Percentiles rank a stretch among this genome's conserved stretches.
Evolutionary conservation across 2,329 filamentous ascomycete genomes (phyloP).

Genomic region (Fusarium sarcochroum): DNA sequence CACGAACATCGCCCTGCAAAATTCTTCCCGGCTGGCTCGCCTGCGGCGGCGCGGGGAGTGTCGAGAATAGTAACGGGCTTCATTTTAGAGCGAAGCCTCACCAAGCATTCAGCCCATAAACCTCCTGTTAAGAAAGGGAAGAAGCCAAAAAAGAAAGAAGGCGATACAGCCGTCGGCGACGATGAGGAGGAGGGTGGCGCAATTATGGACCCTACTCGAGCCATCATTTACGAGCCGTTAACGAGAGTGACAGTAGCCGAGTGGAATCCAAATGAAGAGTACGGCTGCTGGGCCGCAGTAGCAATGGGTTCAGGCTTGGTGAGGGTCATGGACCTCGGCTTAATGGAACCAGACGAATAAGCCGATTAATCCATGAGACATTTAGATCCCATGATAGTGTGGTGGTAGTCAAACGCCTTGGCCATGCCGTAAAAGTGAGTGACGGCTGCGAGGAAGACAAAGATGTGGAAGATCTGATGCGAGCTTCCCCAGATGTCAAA

Average conservation of each 20-base stretch:
- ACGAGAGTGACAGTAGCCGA: slow-evolving; percentile 73
- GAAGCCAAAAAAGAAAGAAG: slow-evolving; percentile 56
- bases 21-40: slow-evolving; percentile 49
- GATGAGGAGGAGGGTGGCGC: slow-evolving; percentile 53
- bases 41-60: slow-evolving; percentile 58
- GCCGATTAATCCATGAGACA: slow-evolving; percentile 55
- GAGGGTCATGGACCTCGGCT: slow-evolving; percentile 75
- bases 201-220: slow-evolving; percentile 57
- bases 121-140: slow-evolving; percentile 55
- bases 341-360: slow-evolving; percentile 54
- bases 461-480: slow-evolving; percentile 95
- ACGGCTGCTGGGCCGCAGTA: slow-evolving; percentile 76
- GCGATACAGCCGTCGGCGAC: slow-evolving; percentile 49
- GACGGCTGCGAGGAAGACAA: slow-evolving; percentile 85
- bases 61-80: slow-evolving; percentile 68
- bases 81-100: slow-evolving; percentile 63
- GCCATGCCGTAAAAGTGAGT: slow-evolving; percentile 86
- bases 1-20: slow-evolving; percentile 64
- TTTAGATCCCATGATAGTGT: slow-evolving; percentile 69
- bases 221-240: slow-evolving; percentile 71
- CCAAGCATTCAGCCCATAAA: slow-evolving; percentile 59
- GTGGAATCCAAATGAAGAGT: slow-evolving; percentile 78
- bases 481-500: slow-evolving; percentile 95
- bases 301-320: slow-evolving; percentile 77
- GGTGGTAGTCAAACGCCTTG: slow-evolving; percentile 88